Base-by-base conservation (phyloP, 225 moss, liverwort and hornwort genomes). In the Takakia lepidozioides region DNA sequence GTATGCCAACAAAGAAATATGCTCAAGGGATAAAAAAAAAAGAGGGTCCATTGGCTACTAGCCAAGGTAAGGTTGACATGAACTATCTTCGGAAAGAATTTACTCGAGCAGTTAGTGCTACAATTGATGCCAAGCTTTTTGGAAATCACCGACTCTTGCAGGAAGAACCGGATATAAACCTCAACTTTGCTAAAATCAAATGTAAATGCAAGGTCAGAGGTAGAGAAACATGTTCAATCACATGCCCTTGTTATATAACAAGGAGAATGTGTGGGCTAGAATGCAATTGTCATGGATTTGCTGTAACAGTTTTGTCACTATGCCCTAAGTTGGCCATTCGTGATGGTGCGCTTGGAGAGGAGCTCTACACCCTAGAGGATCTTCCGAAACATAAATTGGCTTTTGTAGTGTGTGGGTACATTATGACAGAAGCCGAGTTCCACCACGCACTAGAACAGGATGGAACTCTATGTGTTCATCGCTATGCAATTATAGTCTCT, bases 241-340 rank as follows among this genome's bases (percentile, higher is more conserved):
- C 62, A n/a, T 76, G 70, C 35, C 16, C 42, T 0, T 71, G 75
- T 30, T 66, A 55, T 32, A 51, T 13, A 6, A 15, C 10, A 15
- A 70, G 55, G 66, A 76, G 71, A 51, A 24, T 59, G 19, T 76
- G 75, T 37, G 70, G 62, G 18, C 48, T 63, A 16, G 56, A 47
- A 37, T 76, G 70, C 59, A 48, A 62, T 59, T 76, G 75, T 48
- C 70, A 70, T 37, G 75, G 75, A 17, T 76, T 43, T 76, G 70
- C 59, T 59, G 75, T 66, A 76, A 76, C 30, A 71, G 66, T 46
- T 47, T 76, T 2, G 70, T 56, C 6, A 66, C 70, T 27, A 29
- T 76, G 52, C 66, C n/a, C 75, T 19, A 76, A 39, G 38, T 16
- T 76, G 52, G 48, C 44, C 16, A 49, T 67, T 29, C 29, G 70